phyloP scores from a whole-genome alignment of 139 green algal genomes.

The Zygnema cylindricum region DNA sequence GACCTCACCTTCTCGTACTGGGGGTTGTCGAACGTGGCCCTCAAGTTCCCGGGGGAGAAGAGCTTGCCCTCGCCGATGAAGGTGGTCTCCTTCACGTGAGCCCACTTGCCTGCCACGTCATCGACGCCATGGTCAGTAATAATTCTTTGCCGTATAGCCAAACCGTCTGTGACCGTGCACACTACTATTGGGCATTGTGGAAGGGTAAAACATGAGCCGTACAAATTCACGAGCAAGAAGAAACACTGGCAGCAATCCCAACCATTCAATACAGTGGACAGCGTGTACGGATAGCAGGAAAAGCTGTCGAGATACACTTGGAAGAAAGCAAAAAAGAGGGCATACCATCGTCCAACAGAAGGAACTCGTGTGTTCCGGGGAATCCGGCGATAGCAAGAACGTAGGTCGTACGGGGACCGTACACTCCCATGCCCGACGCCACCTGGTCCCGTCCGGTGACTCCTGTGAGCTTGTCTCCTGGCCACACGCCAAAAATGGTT shows the following conservation, averaged over 20 bases:
- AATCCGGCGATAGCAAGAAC: constrained; percentile 63
- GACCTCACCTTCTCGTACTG: constrained; percentile 68
- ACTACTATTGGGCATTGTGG: too few species aligned
- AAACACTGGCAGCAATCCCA: too few species aligned
- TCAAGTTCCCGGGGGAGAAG: constrained; percentile 71
- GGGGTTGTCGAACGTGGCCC: constrained; percentile 67
- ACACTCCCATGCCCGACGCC: constrained; percentile 67
- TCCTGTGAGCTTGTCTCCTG: constrained; percentile 64
- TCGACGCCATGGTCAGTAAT: too few species aligned
- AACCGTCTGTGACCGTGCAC: too few species aligned
- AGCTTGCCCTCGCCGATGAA: constrained; percentile 69
- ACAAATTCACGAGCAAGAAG: too few species aligned
- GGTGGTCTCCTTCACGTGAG: constrained; percentile 62
- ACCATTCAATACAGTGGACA: too few species aligned
- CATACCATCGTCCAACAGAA: constrained; percentile 66
- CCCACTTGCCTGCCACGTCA: constrained; percentile 66
- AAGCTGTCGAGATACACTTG: too few species aligned
- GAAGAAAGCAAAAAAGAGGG: too few species aligned
- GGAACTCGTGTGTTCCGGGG: constrained; percentile 64
- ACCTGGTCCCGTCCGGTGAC: constrained; percentile 68
- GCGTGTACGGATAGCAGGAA: too few species aligned
- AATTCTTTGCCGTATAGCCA: too few species aligned
- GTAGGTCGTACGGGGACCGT: constrained; percentile 71
- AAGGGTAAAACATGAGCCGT: too few species aligned
- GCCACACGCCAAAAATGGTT: constrained; percentile 72